phyloP scores from a whole-genome alignment of 805 yeast species.

The Pichia kluyveri region DNA sequence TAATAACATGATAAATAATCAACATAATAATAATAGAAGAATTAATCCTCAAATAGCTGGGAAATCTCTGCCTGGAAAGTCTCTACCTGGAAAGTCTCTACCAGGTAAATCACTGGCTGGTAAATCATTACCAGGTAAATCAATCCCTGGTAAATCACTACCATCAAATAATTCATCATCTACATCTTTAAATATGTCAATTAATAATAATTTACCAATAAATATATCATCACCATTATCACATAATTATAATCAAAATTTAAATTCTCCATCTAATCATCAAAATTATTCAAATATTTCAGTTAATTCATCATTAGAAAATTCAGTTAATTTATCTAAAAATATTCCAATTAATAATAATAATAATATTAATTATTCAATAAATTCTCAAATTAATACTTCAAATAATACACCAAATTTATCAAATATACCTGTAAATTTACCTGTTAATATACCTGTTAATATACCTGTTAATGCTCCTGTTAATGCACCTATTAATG shows the following conservation, averaged over 20 bases:
- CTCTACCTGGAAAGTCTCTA: background rate
- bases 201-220: background rate
- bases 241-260: background rate
- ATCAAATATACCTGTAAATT: background rate
- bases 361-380: background rate
- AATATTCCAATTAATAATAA: background rate
- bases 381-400: background rate
- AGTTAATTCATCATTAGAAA: background rate
- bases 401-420: background rate
- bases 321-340: background rate
- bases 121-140: slow-evolving; percentile 5
- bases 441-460: background rate
- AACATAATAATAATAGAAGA: too few species aligned
- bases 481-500: background rate
- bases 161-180: background rate
- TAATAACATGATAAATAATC: background rate
- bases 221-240: background rate
- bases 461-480: background rate
- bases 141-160: slow-evolving; percentile 2
- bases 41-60: background rate
- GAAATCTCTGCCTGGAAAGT: background rate
- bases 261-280: background rate
- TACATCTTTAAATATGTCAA: background rate
- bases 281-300: background rate
- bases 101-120: background rate